These are phyloP conservation scores for Pythium plurisporium DNA, from an alignment of 352 stramenopile species.

Conservation along the genomic window DNA sequence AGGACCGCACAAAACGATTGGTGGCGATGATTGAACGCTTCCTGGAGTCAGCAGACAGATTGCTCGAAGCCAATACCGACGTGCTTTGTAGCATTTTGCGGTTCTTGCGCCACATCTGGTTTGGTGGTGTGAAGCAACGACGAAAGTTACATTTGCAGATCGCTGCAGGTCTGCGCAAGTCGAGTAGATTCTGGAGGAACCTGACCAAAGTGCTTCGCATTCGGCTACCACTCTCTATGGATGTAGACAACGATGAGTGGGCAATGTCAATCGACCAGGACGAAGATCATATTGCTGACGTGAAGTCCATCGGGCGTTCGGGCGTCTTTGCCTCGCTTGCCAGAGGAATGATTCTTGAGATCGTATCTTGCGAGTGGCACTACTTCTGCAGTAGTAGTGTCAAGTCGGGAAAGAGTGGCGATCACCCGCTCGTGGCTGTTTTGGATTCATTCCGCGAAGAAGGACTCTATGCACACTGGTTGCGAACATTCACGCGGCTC, in stretches of 20 bases:
- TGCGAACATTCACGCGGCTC: conserved; percentile 57
- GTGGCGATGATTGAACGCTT: conserved; percentile 44
- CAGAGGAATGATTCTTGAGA: conserved; percentile 53
- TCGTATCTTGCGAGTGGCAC: conserved; percentile 65
- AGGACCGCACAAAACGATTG: conserved; percentile 23
- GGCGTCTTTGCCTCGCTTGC: conserved; percentile 57
- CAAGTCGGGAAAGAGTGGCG: conserved; percentile 1
- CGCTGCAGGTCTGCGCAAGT: conserved; percentile 31
- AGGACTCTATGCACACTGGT: conserved; percentile 62
- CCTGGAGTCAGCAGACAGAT: conserved; percentile 49
- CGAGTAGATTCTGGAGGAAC: conserved; percentile 50
- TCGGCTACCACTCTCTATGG: conserved; percentile 38
- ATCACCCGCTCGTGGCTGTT: conserved; percentile 41
- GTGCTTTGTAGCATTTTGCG: conserved; percentile 50
- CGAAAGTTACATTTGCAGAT: conserved; percentile 44
- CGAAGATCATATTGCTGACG: conserved; percentile 8
- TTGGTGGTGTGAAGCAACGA: conserved; percentile 36
- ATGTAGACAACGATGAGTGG: conserved; percentile 24
- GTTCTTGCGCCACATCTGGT: conserved; percentile 58
- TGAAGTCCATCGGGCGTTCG: conserved; percentile 41
- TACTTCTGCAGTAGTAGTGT: conserved; percentile 27
- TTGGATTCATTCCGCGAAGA: conserved; percentile 60
- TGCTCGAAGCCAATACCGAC: conserved; percentile 52
- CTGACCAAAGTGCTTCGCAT: conserved; percentile 54
- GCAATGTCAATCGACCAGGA: conserved; percentile 15